Evolutionary conservation across 257 asterid genomes (phyloP), one percentile per base, ranked within the genome.

Genomic region (Solanum acaule): DNA sequence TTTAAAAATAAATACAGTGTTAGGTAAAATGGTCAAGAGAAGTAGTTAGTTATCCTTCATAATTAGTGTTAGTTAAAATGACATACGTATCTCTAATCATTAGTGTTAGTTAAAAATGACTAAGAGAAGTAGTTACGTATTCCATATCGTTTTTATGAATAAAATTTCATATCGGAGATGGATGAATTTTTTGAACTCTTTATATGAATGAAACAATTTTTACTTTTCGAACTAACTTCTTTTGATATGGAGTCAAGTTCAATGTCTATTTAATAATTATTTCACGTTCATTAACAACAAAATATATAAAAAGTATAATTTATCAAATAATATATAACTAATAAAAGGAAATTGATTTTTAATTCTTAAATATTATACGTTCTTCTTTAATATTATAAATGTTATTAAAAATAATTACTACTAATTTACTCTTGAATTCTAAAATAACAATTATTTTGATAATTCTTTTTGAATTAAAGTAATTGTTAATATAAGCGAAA

Each of bases 81-180:
- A 14, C 38, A 20, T 70, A 29, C 37, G 3, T 68, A 68, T 68
- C 10, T 7, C 2, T 63, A 23, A 61, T 61, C 2, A n/a, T 23
- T 23, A 23, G 22, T 67, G 1, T 68, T 68, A 14, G 6, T 68
- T 70, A 70, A 68, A 29, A 70, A 8, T 70, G 38, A 8, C 6
- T 4, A 15, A 70, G n/a, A 70, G 38, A 31, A 31, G 40, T 70
- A 14, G 76, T 70, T 70, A 31, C 11, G 76, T 29, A 68, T 68
- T 0, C 1, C 2, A 2, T 0, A 10, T 23, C 15, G 31, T 63
- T 56, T 56, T 56, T 56, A 18, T 6, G 25, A 56, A 56, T 7
- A 1, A 52, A 56, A 20, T 56, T 0, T 56, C 5, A 56, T 20
- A 20, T 1, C 2, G 0, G 1, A 56, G 5, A 56, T 56, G 25